Percentiles rank a stretch among this genome's conserved stretches.
These are phyloP conservation scores for Scenedesmus sp. DNA, from an alignment of 163 green algal genomes.

Conservation along the genomic window DNA sequence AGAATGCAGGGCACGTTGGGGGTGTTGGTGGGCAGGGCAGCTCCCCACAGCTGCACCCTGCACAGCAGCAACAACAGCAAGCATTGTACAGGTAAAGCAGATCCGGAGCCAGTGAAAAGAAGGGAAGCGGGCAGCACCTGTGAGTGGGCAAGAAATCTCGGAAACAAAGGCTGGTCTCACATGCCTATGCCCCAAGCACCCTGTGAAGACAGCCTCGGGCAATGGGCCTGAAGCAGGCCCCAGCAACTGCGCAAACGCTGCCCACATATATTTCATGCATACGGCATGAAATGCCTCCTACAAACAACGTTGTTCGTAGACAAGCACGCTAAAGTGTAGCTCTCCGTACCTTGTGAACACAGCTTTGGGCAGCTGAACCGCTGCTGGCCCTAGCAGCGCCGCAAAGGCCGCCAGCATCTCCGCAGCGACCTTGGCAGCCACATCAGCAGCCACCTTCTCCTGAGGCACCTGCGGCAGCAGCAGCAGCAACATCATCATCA, in stretches of 20 bases:
- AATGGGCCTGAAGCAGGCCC: slow-evolving; percentile 74
- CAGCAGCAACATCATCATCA: no score
- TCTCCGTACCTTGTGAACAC: slow-evolving; percentile 36
- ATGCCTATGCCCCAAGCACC: background rate
- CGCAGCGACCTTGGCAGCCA: background rate
- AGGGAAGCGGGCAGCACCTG: no score
- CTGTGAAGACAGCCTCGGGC: background rate
- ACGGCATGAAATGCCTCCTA: no score
- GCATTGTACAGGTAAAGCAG: no score
- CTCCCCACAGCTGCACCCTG: slow-evolving; percentile 75
- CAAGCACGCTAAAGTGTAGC: no score
- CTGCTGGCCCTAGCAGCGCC: slow-evolving; percentile 19
- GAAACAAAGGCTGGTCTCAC: no score
- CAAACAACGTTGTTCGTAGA: no score
- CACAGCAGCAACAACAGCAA: background rate
- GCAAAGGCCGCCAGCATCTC: slow-evolving; percentile 72
- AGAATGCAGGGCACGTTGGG: slow-evolving; percentile 68
- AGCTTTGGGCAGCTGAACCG: background rate
- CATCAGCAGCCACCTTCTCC: background rate
- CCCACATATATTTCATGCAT: no score
- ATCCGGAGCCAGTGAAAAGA: no score
- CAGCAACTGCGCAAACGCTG: no score
- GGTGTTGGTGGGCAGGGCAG: slow-evolving; percentile 75
- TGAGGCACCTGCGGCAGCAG: background rate
- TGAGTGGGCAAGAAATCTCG: no score